Evolutionary conservation across 352 stramenopile species (phyloP).

Genomic region (Phytophthora europaea): DNA sequence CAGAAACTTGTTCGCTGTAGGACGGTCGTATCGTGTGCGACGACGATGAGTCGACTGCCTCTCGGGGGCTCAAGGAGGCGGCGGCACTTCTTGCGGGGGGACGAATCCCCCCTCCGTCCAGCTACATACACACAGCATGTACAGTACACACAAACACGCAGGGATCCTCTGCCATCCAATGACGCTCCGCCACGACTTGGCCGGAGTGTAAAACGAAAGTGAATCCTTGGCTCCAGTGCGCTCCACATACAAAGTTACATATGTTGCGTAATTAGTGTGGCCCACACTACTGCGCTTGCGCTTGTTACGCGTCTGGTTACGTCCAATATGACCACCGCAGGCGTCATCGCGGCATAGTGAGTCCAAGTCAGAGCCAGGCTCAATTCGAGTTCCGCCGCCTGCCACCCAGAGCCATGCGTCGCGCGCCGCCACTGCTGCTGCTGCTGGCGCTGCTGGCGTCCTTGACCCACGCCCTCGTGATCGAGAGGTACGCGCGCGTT

Average conservation of each 20-base stretch:
- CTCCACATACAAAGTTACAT: slow-evolving; percentile 4
- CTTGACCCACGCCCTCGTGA: slow-evolving; percentile 44
- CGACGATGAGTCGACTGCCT: slow-evolving; percentile 30
- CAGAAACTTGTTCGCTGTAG: slow-evolving; percentile 56
- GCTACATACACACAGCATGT: slow-evolving; percentile 9
- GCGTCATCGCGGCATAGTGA: slow-evolving; percentile 36
- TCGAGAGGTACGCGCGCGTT: slow-evolving; percentile 49
- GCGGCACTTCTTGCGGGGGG: slow-evolving; percentile 52
- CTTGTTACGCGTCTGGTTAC: slow-evolving; percentile 24
- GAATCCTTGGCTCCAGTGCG: slow-evolving; percentile 22
- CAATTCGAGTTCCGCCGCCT: slow-evolving; percentile 15
- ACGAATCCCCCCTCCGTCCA: slow-evolving; percentile 36
- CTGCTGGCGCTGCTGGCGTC: slow-evolving; percentile 29
- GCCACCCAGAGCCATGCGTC: slow-evolving; percentile 28
- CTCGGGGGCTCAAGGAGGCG: slow-evolving; percentile 32
- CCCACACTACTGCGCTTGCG: slow-evolving; percentile 22
- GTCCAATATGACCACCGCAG: slow-evolving; percentile 7
- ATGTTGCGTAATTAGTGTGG: neutral
- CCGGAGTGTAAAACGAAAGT: neutral
- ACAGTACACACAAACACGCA: slow-evolving; percentile 24
- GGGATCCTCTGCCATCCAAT: slow-evolving; percentile 10
- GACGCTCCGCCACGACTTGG: slow-evolving; percentile 7
- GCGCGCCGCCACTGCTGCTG: slow-evolving; percentile 9
- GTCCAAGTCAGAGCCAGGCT: slow-evolving; percentile 20
- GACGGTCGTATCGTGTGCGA: slow-evolving; percentile 81